Base-by-base conservation (phyloP, 148 eudicot genomes). In the Amaranthus cruentus region DNA sequence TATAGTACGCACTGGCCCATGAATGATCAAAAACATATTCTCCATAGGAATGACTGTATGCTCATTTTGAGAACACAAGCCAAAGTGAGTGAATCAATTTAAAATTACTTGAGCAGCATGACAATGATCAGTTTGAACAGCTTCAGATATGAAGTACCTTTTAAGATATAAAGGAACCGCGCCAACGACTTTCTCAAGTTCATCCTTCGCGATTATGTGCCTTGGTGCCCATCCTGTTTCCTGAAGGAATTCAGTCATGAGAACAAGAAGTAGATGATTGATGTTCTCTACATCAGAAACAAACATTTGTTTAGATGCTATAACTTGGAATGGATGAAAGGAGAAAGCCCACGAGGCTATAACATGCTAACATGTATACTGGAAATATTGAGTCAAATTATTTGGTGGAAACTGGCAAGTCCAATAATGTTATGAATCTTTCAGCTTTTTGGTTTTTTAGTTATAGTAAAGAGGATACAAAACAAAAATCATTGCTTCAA, bases 11-110 rank as follows among this genome's bases (percentile, higher is more conserved):
- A 79, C 90, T 88, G 38, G 97, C 98, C 98, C 98, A 95, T 71
- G 96, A 87, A 91, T 95, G 90, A 77, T 95, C 98, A 78, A 95
- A 95, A 71, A 95, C 98, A 71, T 85, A 95, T 83, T 95, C 98
- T 65, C 98, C 98, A 77, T 87, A 91, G 47, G 98, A 95, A 78
- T 95, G 98, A 85, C 98, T 95, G 93, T 85, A 89, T 60, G 11
- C 73, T 53, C 60, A 66, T 74, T 59, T 21, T 72, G 71, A 62
- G 63, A 28, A 69, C 58, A 73, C 52, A 59, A 69, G 73, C 53
- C 70, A 76, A 70, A 43, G 21, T 53, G 58, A 71, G 62, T 13
- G 65, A 21, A 43, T 65, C 48, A 28, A 54, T 63, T 38, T 52
- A 7, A n/a, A 70, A 9, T 28, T 6, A 71, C 9, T 10, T 52